phyloP scores from a whole-genome alignment of 139 green algal species.

The Chlorella sp. region DNA sequence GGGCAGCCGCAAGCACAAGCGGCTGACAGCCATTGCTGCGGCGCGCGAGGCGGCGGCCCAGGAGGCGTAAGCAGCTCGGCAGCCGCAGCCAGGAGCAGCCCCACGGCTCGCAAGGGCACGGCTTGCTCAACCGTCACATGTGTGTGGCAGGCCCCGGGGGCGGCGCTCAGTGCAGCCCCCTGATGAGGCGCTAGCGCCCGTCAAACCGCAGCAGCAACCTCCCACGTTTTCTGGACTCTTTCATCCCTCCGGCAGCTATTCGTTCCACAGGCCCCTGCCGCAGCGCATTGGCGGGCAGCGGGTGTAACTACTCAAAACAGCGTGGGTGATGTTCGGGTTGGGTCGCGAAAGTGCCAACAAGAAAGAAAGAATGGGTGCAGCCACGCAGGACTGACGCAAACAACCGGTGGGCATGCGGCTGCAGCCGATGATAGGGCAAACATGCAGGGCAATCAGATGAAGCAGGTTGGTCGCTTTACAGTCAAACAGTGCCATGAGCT shows the following conservation, averaged over 20 bases:
- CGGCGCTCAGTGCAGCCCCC: background rate
- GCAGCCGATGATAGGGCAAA: no score
- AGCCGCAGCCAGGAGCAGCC: background rate
- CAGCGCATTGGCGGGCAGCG: background rate
- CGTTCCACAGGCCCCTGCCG: background rate
- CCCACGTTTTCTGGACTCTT: background rate
- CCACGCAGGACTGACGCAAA: background rate
- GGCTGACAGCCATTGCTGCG: slow-evolving; percentile 24
- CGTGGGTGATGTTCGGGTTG: background rate
- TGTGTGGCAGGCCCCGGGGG: background rate
- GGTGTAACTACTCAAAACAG: background rate
- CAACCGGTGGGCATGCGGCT: background rate
- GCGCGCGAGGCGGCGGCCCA: background rate
- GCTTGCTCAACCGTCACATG: background rate
- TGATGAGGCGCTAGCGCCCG: background rate
- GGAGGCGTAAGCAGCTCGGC: slow-evolving; percentile 1
- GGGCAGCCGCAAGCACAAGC: slow-evolving; percentile 49
- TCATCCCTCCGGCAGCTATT: background rate
- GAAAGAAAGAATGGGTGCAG: background rate
- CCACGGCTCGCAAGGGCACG: background rate
- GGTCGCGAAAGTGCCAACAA: background rate
- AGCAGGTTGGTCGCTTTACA: no score
- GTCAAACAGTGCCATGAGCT: no score
- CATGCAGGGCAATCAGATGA: no score
- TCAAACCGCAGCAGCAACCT: background rate